These are phyloP conservation scores for Cyclaneusma minus DNA, from an alignment of 2,329 filamentous ascomycete genomes.

Conservation along the genomic window DNA sequence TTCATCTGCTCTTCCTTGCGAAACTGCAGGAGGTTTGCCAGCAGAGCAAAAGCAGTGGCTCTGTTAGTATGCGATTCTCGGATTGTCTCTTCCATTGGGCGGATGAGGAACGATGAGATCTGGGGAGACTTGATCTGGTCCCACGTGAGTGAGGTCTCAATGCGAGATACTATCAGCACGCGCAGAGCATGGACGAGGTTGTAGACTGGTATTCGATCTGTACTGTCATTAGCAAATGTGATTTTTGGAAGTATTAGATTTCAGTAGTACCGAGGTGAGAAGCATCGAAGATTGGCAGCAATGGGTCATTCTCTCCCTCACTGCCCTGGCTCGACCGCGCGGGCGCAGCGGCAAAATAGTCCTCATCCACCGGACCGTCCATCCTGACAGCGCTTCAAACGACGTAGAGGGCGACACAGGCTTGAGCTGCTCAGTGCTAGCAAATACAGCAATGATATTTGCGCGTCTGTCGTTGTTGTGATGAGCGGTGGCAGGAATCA, in stretches of 20 bases:
- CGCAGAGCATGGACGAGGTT: conserved; percentile 82
- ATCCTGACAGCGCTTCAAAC: no score
- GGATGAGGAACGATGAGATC: conserved; percentile 87
- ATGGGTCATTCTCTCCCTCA: conserved; percentile 26
- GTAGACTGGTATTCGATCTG: conserved; percentile 79
- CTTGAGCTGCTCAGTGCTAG: no score
- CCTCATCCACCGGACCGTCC: no score
- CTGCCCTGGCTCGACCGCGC: no score
- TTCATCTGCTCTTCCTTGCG: conserved; percentile 70
- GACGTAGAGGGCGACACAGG: no score
- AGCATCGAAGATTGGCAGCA: conserved; percentile 68
- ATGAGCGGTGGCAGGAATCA: no score
- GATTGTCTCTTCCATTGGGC: conserved; percentile 87
- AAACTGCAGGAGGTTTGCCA: conserved; percentile 91
- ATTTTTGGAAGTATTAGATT: conserved; percentile 2
- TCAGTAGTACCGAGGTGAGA: conserved; percentile 49
- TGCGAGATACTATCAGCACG: conserved; percentile 66
- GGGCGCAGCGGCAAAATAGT: no score
- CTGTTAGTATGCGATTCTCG: conserved; percentile 68
- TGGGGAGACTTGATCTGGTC: conserved; percentile 92
- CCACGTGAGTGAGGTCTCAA: conserved; percentile 87
- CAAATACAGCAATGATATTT: no score
- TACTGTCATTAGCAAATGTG: conserved; percentile 12
- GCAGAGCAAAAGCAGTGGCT: conserved; percentile 74
- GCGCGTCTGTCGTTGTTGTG: no score